These are phyloP conservation scores for Penicillium sp. DNA, from an alignment of 2,329 filamentous ascomycete genomes.

Conservation along the genomic window DNA sequence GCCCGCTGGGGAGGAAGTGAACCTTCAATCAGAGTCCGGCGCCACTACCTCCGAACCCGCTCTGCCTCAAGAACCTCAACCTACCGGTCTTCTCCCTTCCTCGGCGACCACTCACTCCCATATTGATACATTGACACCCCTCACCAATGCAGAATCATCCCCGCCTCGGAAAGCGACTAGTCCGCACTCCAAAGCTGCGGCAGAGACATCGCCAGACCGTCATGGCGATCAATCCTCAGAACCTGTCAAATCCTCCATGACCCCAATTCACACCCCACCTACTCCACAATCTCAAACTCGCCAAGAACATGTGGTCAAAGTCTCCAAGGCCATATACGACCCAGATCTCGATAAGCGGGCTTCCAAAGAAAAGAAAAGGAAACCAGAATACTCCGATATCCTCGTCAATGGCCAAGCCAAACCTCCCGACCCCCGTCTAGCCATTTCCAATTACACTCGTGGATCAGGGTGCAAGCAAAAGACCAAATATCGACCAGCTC, in stretches of 20 bases:
- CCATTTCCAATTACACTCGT: constrained; percentile 64
- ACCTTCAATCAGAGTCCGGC: constrained; percentile 21
- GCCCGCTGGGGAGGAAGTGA: constrained; percentile 15
- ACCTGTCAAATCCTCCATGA: constrained; percentile 38
- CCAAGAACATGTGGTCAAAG: constrained; percentile 58
- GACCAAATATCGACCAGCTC: constrained; percentile 71
- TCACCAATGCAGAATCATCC: constrained; percentile 69
- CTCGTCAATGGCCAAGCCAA: constrained; percentile 59
- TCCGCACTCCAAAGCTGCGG: constrained; percentile 50
- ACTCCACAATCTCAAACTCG: constrained; percentile 56
- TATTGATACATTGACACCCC: constrained; percentile 62
- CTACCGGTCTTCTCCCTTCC: constrained; percentile 65
- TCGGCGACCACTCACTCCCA: constrained; percentile 62
- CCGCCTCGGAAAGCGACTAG: constrained; percentile 61
- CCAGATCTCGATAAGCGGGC: constrained; percentile 64
- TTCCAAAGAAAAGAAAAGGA: constrained; percentile 60
- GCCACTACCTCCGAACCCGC: constrained; percentile 72
- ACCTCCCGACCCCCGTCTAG: constrained; percentile 80
- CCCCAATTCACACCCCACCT: constrained; percentile 48
- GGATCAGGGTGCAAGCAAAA: constrained; percentile 68
- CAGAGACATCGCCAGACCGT: constrained; percentile 35
- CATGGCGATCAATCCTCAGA: constrained; percentile 34
- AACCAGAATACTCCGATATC: constrained; percentile 58
- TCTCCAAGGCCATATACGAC: constrained; percentile 65
- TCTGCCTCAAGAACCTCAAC: constrained; percentile 56